Evolutionary conservation across 306 rosid genomes (phyloP).

Genomic region (Vigna hirtella): DNA sequence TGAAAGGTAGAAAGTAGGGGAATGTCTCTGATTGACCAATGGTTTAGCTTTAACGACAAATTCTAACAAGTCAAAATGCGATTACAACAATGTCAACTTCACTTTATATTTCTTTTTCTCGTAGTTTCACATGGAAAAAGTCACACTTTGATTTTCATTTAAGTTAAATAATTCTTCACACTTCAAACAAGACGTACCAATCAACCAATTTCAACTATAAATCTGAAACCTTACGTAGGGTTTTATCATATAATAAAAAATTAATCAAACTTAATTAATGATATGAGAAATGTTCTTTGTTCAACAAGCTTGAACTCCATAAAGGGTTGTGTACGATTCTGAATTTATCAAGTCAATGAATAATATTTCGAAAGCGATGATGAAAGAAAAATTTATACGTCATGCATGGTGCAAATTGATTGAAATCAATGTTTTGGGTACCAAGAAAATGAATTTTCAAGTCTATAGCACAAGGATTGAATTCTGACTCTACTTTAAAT

Average conservation of each 20-base stretch:
- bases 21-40: background rate
- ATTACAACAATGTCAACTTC: background rate
- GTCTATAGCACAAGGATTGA: constrained; percentile 26
- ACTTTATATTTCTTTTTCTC: background rate
- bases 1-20: background rate
- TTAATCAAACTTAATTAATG: background rate
- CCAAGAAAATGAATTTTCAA: constrained; percentile 31
- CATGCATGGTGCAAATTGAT: background rate
- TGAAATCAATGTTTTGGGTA: background rate
- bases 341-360: constrained; percentile 35
- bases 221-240: background rate
- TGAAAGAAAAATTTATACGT: background rate
- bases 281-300: background rate
- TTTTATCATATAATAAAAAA: background rate
- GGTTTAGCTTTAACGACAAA: background rate
- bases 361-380: background rate
- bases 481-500: background rate
- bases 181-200: background rate
- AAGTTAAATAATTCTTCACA: background rate
- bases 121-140: background rate
- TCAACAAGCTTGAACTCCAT: constrained; percentile 12
- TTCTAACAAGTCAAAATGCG: constrained; percentile 12
- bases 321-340: background rate
- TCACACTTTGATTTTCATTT: constrained; percentile 8
- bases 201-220: background rate